phyloP scores from a whole-genome alignment of 768 basidiomycete genomes.

The Russula sp. region DNA sequence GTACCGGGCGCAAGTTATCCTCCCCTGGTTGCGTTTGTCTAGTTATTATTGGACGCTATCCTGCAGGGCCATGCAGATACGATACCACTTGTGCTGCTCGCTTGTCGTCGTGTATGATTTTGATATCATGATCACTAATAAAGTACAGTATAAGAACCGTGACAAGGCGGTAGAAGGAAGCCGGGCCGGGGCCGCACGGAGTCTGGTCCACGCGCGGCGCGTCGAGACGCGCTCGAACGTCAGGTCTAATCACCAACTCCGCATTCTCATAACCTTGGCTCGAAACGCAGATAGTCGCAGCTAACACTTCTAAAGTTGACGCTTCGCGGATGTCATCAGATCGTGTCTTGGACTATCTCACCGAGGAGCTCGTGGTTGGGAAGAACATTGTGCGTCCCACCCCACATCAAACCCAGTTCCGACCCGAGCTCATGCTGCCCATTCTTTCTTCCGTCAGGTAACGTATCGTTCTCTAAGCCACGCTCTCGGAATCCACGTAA shows the following conservation, averaged over 20 bases:
- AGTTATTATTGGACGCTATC: too few relatives aligned
- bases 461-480: slow-evolving; percentile 76
- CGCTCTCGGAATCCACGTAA: slow-evolving; percentile 65
- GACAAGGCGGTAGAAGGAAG: too few relatives aligned
- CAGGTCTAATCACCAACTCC: too few relatives aligned
- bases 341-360: slow-evolving; percentile 37
- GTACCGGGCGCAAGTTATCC: too few relatives aligned
- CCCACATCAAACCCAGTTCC: not conserved
- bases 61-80: too few relatives aligned
- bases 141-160: too few relatives aligned
- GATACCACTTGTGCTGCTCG: too few relatives aligned
- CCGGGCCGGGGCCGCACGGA: not conserved
- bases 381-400: slow-evolving; percentile 36
- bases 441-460: slow-evolving; percentile 41
- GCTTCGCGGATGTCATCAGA: slow-evolving; percentile 17
- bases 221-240: not conserved
- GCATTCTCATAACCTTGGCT: not conserved
- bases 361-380: slow-evolving; percentile 42
- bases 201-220: not conserved
- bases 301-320: not conserved
- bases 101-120: too few relatives aligned
- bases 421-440: not conserved
- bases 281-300: not conserved
- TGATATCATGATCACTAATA: too few relatives aligned
- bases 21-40: too few relatives aligned